Evolutionary conservation across 108 stramenopile species (phyloP), one percentile per base, ranked within the genome.

Genomic region (Fragilaria crotonensis): DNA sequence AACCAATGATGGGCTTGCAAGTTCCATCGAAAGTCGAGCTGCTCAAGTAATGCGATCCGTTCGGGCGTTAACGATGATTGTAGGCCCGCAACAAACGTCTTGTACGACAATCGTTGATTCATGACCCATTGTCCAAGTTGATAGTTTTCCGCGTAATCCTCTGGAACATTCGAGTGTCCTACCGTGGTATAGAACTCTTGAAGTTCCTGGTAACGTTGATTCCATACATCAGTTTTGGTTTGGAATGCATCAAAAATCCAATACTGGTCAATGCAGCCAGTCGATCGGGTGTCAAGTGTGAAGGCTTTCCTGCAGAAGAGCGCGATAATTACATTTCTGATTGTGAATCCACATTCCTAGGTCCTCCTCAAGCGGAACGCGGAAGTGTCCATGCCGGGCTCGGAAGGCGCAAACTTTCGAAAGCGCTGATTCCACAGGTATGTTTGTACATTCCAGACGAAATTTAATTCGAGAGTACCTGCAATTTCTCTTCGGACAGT

Each of bases 1-100:
- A 50, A 51, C 82, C 82, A 84, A 32, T 63, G 59, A 17, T 50
- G 20, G 17, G 60, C 59, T 20, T 45, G 56, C 1, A 49, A 17
- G 45, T 65, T 60, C 83, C 83, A 84, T 28, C 30, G 20, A 48
- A 84, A 84, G 5, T 65, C 73, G 2, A 78, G 26, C n/a, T 59
- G 36, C 31, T 80, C 68, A 51, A 84, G 54, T 30, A 55, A 33
- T 2, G 52, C 36, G 9, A 84, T 73, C 14, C 73, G 68, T 11
- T 68, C 71, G 17, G 25, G 1, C 4, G 70, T 71, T 36, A 80
- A 30, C 11, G 33, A 62, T 7, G 56, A 66, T 1, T 25, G 36
- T 20, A 48, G 46, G 29, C 73, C 76, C 14, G 64, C 45, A 7
- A 59, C n/a, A 36, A 64, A 48, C 18, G 47, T 49, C 33, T 66